Base-by-base conservation (phyloP, 495 filamentous ascomycete species). In the Neohortaea acidophila region DNA sequence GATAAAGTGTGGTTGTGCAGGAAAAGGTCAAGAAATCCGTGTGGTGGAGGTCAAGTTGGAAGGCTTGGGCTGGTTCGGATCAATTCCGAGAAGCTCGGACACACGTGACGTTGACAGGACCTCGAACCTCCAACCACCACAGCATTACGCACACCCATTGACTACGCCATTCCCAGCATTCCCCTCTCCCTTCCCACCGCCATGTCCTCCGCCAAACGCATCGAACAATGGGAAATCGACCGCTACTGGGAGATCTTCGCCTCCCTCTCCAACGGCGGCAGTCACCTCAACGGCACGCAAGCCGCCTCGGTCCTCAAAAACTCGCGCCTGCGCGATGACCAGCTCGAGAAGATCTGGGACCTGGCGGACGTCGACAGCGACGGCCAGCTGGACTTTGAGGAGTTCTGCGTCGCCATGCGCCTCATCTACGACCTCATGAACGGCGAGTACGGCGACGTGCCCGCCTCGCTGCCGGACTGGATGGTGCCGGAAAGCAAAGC, bases 161-260 rank as follows among this genome's bases (percentile, higher is more conserved):
- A n/a, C n/a, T n/a, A n/a, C n/a, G n/a, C n/a, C n/a, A n/a, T n/a
- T n/a, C n/a, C n/a, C n/a, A n/a, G n/a, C n/a, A n/a, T n/a, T n/a
- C n/a, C n/a, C n/a, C n/a, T n/a, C n/a, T n/a, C n/a, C n/a, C n/a
- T n/a, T n/a, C n/a, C 24, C 24, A 26, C 24, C 24, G 24, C 24
- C 24, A 26, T 26, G 24, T 26, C 24, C n/a, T n/a, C n/a, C n/a
- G n/a, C 32, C 12, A 47, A 47, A 22, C 44, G 45, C 33, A 96
- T 96, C 59, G 86, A 94, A 52, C 77, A 89, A 57, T 80, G 81
- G 65, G 91, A 97, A 59, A 81, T 97, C 52, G 84, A 94, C 54
- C 84, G 86, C 40, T 97, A 96, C 63, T 97, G 89, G 89, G 92
- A 96, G 65, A 96, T 97, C 60, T 97, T 97, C 64, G 69, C 80